Percentiles rank a stretch among this genome's conserved stretches.
These are phyloP conservation scores for Neurospora sp. DNA, from an alignment of 495 filamentous ascomycete species.

Conservation along the genomic window DNA sequence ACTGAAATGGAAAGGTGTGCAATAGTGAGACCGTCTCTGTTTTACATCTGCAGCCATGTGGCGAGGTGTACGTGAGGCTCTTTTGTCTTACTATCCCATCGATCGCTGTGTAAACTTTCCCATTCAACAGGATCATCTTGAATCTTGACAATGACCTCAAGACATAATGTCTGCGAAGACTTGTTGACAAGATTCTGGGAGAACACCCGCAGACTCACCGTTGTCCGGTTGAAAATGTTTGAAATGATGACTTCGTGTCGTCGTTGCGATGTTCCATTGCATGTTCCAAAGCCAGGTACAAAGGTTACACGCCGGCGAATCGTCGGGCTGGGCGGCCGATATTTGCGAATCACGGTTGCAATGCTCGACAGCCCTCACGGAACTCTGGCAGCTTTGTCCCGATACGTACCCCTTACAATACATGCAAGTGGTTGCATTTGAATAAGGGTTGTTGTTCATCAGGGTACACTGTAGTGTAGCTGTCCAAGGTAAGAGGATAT, in stretches of 20 bases:
- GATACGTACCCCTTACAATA: neutral
- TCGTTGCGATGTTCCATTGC: neutral
- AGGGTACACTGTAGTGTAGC: too few relatives aligned
- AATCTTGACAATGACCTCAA: neutral
- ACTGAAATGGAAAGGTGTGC: neutral
- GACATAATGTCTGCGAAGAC: neutral
- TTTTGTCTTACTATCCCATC: neutral
- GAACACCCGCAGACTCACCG: neutral
- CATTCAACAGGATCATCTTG: neutral
- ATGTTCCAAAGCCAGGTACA: neutral
- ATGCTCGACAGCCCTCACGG: neutral
- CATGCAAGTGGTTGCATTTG: neutral
- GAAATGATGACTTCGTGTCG: neutral
- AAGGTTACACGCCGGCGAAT: neutral
- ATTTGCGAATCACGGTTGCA: neutral
- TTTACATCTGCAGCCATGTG: neutral
- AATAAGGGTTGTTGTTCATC: neutral
- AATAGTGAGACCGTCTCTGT: neutral
- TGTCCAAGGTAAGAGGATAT: neutral
- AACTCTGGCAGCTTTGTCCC: neutral
- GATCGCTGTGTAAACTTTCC: too few relatives aligned
- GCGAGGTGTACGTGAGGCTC: neutral
- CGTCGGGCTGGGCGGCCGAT: neutral
- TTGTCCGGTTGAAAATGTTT: neutral
- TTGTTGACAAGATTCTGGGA: neutral